These are phyloP conservation scores for Saccharomyces hybrid DNA, from an alignment of 1,139 yeast species.

Conservation along the genomic window DNA sequence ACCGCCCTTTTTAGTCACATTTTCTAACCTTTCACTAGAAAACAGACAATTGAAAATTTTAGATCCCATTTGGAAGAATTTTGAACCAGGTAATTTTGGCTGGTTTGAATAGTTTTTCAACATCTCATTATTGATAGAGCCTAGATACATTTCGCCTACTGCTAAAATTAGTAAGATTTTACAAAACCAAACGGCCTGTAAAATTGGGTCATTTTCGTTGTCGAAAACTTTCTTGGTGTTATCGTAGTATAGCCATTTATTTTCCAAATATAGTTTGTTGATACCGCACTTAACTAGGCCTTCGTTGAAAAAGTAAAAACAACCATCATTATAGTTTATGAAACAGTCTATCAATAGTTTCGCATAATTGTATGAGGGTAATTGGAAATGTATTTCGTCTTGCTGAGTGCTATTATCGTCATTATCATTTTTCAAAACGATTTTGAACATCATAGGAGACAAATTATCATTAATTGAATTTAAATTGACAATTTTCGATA, in stretches of 20 bases:
- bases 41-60: constrained; percentile 66
- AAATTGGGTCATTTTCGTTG: constrained; percentile 19
- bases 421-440: constrained; percentile 41
- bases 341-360: constrained; percentile 70
- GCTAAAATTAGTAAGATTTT: constrained; percentile 72
- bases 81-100: constrained; percentile 64
- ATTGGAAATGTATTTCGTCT: constrained; percentile 46
- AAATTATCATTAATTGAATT: not conserved
- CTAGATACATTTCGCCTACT: constrained; percentile 77
- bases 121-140: constrained; percentile 45
- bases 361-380: constrained; percentile 74
- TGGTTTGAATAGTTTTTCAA: constrained; percentile 18
- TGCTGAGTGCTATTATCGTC: constrained; percentile 15
- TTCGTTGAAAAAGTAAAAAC: constrained; percentile 80
- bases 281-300: constrained; percentile 63
- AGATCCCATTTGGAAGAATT: constrained; percentile 68
- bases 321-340: constrained; percentile 72
- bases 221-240: constrained; percentile 36
- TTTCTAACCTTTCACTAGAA: constrained; percentile 73
- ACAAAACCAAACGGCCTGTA: constrained; percentile 77
- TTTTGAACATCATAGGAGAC: constrained; percentile 44
- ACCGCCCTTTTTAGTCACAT: constrained; percentile 70
- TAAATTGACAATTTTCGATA: not conserved
- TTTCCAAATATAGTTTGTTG: constrained; percentile 47
- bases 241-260: constrained; percentile 26